Evolutionary conservation across 768 basidiomycete genomes (phyloP).

Genomic region (Termitomyces titanicus): DNA sequence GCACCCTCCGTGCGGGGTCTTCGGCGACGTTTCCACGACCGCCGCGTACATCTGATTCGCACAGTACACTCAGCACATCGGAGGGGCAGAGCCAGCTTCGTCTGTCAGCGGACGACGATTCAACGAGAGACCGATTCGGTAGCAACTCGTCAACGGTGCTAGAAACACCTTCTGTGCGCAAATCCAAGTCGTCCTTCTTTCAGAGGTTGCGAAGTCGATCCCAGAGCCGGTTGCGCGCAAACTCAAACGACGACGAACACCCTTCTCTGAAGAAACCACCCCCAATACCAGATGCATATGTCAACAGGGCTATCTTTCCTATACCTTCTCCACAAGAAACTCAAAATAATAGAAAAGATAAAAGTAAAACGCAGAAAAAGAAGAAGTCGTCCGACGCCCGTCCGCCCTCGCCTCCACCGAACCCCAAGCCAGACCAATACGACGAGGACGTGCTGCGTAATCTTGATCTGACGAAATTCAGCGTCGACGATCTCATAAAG

Average conservation of each 20-base stretch:
- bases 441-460: not conserved
- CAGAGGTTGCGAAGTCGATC: constrained; percentile 38
- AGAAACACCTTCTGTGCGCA: constrained; percentile 27
- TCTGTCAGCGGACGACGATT: constrained; percentile 28
- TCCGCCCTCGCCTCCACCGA: constrained; percentile 24
- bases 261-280: constrained; percentile 33
- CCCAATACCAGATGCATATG: constrained; percentile 24
- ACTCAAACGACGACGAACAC: constrained; percentile 31
- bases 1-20: constrained; percentile 26
- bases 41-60: constrained; percentile 33
- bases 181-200: constrained; percentile 46
- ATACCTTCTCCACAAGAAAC: not conserved
- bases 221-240: constrained; percentile 33
- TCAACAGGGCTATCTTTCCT: constrained; percentile 4
- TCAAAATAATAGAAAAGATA: not conserved
- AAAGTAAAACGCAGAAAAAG: constrained; percentile 17
- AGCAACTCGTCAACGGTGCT: constrained; percentile 24
- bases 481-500: constrained; percentile 14
- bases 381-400: constrained; percentile 24
- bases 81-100: constrained; percentile 21
- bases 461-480: not conserved
- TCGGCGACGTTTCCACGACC: constrained; percentile 26
- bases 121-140: constrained; percentile 20
- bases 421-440: constrained; percentile 21
- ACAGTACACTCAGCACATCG: constrained; percentile 28